Base-by-base conservation (phyloP, 1,284 basidiomycete species). In the Cutaneotrichosporon sp. region DNA sequence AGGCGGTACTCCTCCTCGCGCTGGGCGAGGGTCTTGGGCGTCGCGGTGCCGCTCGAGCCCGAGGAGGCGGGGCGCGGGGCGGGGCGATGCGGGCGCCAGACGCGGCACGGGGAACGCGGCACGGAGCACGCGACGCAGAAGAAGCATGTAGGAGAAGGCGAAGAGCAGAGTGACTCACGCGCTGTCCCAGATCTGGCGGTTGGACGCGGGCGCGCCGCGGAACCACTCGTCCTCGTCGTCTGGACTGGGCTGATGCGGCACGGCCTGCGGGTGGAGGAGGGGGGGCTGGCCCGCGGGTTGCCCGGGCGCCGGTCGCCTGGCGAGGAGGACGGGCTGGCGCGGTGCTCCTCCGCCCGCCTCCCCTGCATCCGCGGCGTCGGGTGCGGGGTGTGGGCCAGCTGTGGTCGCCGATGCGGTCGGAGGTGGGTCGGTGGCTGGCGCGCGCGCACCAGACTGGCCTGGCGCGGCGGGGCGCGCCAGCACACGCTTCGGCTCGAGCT, bases 1-100 rank as follows among this genome's bases (percentile, higher is more conserved):
- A 67, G 49, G 2, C 66, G 60, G 57, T 67, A 67, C 53, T 67
- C 66, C 58, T 67, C 66, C 45, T 67, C 66, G 5, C 66, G 36
- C 60, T 67, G 66, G 4, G 61, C 58, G 43, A 64, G 54, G 22
- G 52, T 55, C 58, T 67, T 67, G 47, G 60, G 62, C 43, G 65
- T 61, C 18, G 54, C 58, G 0, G 56, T 50, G n/a, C 65, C n/a
- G n/a, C n/a, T n/a, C n/a, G n/a, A n/a, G n/a, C n/a, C 65, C 16
- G 47, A 54, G 18, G 29, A 34, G 13, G 51, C 13, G 22, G 33
- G 22, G 36, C 50, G 22, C 36, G 38, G 29, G 45, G 27, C 38
- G 25, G 34, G 22, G n/a, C n/a, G n/a, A n/a, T n/a, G n/a, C n/a
- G n/a, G n/a, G n/a, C n/a, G n/a, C n/a, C n/a, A n/a, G n/a, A n/a